Conservation (phyloP, 495 filamentous ascomycete species). For the Aspergillus cavernicola region DNA sequence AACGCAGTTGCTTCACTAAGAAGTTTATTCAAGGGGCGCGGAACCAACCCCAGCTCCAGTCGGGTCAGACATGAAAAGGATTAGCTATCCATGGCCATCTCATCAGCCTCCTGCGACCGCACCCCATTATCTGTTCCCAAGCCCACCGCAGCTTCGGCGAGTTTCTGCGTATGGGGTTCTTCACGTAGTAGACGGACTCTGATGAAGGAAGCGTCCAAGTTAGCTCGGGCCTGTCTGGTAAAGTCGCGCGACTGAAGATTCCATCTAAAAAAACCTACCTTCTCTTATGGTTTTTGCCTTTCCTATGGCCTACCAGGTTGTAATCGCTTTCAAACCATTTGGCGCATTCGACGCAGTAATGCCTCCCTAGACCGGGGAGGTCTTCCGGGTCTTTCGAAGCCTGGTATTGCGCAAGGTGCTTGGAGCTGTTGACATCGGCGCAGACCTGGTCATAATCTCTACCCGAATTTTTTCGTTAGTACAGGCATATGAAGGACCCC, state of each 20-base stretch:
- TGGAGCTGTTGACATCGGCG: slow-evolving; percentile 68
- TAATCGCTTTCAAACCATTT: slow-evolving; percentile 92
- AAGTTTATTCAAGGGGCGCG: not conserved
- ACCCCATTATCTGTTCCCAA: slow-evolving; percentile 62
- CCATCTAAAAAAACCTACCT: slow-evolving; percentile 50
- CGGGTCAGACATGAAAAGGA: not conserved
- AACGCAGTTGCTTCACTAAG: slow-evolving; percentile 6
- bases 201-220: not conserved
- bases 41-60: not conserved
- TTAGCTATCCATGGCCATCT: slow-evolving; percentile 36
- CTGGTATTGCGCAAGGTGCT: slow-evolving; percentile 74
- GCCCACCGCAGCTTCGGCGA: slow-evolving; percentile 78
- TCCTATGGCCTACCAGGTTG: slow-evolving; percentile 69
- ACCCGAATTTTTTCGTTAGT: slow-evolving; percentile 1
- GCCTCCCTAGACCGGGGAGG: slow-evolving; percentile 74
- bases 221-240: not conserved
- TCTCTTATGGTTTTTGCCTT: slow-evolving; percentile 89
- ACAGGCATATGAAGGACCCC: not conserved
- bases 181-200: slow-evolving; percentile 74
- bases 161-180: slow-evolving; percentile 79
- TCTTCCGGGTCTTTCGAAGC: slow-evolving; percentile 78
- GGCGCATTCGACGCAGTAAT: slow-evolving; percentile 89
- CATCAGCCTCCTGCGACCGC: slow-evolving; percentile 26
- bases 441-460: slow-evolving; percentile 89
- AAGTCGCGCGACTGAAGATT: not conserved